Base-by-base conservation (phyloP, 208 protist genomes). In the Borovskyia barvae region DNA sequence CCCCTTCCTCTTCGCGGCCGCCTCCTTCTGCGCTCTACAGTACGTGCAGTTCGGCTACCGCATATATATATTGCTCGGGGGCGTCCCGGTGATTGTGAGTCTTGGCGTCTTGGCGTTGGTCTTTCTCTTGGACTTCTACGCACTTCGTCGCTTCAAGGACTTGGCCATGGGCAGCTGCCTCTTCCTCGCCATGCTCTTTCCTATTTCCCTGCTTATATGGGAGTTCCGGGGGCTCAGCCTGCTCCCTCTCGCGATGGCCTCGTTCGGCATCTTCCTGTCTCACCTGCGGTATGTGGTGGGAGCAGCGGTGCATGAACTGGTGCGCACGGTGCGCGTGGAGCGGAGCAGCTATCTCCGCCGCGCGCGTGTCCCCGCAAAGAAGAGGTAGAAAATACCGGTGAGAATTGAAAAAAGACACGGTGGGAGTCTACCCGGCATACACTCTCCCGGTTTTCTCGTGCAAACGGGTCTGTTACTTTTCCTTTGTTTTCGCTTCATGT, bases 41-140 rank as follows among this genome's bases (percentile, higher is more conserved):
- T 90, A 89, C 59, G 71, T 87, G 12, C 64, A 90, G 50, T 70
- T 82, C 51, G 74, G 81, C 37, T 75, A 73, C 36, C 79, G 75
- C 32, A 56, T 81, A 19, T 90, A 83, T 53, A 56, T 88, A 20
- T 12, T 93, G 3, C 57, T 90, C 8, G 81, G 80, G 19, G 67
- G 66, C 6, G 69, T 90, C 6, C 87, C 87, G 11, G 67, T 83
- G 2, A 56, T 80, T 20, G 69, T 83, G 1, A 83, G 70, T 60
- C 67, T 90, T 39, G 55, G 48, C 14, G 69, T 90, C 5, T 53
- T 93, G 19, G 64, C 75, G 5, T 48, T 87, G 3, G 68, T 90
- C 19, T 90, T 90, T 40, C 41, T 88, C 19, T 58, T 90, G 1
- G 83, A 90, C 53, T 93, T 79, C 52, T 72, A 60, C 29, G 53